Evolutionary conservation across 139 green algal species (phyloP), one percentile per base, ranked within the genome.

Genomic region (Closterium sp.): DNA sequence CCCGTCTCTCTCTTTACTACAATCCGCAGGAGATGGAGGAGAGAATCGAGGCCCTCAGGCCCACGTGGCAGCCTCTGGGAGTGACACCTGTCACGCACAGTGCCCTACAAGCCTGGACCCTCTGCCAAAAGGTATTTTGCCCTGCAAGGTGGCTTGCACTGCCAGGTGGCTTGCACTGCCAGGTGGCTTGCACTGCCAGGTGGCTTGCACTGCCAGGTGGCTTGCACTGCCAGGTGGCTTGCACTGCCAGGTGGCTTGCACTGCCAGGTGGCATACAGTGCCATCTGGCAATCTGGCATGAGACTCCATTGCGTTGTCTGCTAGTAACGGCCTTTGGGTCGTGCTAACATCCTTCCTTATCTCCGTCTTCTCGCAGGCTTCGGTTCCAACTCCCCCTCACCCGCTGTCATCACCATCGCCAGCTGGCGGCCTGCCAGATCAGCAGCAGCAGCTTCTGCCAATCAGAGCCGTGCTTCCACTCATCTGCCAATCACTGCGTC

Each of bases 21-120:
- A 9, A 24, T 79, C 11, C 91, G 31, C 70, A 93, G 90, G 91
- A 93, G 86, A 42, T 42, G 19, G 91, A 93, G 31, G 91, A 86
- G 45, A 70, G 91, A 24, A 13, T 88, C 0, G 91, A 93, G 85
- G 29, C 73, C 21, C 0, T 93, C 30, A 91, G 91, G 31, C 27
- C 85, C 27, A 93, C 91, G 84, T 90, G 91, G 85, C 91, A 30
- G 11, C 27, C 30, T 42, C 85, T 93, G 31, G 91, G 91, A 22
- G 70, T 93, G 70, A 93, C 91, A n/a, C 85, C 17, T 38, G 85
- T 31, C 22, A 70, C 91, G 9, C 91, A 93, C 34, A 31, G 70
- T 22, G 86, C 70, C 31, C 29, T 91, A 17, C 70, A 86, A 24
- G 30, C 86, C 1, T 89, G 91, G 88, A 88, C 91, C 1, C 34